Evolutionary conservation across 2,329 filamentous ascomycete species (phyloP).

Genomic region (Cytospora piceae): DNA sequence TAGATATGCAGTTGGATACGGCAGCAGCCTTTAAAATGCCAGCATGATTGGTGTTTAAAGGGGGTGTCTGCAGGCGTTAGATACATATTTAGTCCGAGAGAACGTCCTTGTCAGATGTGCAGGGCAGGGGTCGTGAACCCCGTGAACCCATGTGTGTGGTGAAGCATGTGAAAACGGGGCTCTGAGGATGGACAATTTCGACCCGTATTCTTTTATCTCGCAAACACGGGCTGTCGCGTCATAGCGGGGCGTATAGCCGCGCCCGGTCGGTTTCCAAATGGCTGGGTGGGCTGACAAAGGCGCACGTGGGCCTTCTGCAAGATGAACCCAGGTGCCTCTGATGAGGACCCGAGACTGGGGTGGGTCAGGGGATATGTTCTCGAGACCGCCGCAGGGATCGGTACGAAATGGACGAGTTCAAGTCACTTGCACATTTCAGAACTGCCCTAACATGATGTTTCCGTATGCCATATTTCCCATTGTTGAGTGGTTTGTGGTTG

Average conservation of each 20-base stretch:
- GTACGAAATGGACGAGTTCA: background rate
- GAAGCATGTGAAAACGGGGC: constrained; percentile 25
- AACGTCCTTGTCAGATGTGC: constrained; percentile 9
- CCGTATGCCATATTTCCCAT: background rate
- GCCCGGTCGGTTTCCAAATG: constrained; percentile 1
- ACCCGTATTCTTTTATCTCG: constrained; percentile 18
- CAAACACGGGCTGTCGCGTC: constrained; percentile 12
- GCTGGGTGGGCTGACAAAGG: constrained; percentile 1
- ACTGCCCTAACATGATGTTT: background rate
- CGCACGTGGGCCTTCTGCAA: constrained; percentile 16
- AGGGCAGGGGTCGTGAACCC: background rate
- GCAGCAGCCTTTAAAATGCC: background rate
- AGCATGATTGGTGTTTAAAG: constrained; percentile 12
- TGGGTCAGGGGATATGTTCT: background rate
- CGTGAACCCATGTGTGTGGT: background rate
- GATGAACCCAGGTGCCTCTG: background rate
- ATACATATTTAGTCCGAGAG: background rate
- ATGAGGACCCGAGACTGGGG: background rate
- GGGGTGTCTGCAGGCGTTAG: background rate
- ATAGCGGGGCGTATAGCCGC: constrained; percentile 20
- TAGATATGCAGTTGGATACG: constrained; percentile 3
- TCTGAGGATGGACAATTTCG: background rate
- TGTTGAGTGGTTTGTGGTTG: background rate
- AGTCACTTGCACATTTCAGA: background rate
- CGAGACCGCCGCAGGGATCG: background rate